These are phyloP conservation scores for Solanum etuberosum DNA, from an alignment of 257 asterid genomes.

Conservation along the genomic window DNA sequence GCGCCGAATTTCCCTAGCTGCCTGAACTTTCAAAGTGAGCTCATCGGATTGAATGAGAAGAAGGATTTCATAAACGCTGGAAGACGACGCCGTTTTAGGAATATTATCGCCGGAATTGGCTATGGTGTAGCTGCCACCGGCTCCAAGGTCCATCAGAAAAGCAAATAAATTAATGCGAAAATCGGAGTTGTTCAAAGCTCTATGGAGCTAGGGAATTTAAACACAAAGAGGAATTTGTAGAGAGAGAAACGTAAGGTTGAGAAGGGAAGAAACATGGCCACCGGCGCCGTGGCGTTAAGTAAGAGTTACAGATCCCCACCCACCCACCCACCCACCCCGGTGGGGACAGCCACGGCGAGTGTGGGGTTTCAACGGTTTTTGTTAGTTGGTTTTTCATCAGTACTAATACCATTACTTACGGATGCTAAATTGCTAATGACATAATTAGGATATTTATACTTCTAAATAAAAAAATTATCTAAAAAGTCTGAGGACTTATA, in stretches of 20 bases:
- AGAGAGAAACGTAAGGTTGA: not conserved
- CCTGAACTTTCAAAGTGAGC: constrained; percentile 28
- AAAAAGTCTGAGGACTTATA: not conserved
- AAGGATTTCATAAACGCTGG: constrained; percentile 36
- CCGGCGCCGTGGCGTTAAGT: not conserved
- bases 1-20: constrained; percentile 82
- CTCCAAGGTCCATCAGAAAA: not conserved
- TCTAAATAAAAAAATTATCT: not conserved
- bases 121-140: not conserved
- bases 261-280: not conserved
- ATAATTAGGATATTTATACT: not conserved
- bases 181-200: not conserved
- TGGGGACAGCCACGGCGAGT: not conserved
- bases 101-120: constrained; percentile 13
- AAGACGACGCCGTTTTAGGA: constrained; percentile 17
- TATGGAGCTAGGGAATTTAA: not conserved
- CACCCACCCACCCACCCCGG: not conserved
- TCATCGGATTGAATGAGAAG: constrained; percentile 47
- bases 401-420: not conserved
- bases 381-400: not conserved
- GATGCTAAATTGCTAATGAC: too few relatives aligned
- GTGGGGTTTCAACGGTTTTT: not conserved
- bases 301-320: not conserved
- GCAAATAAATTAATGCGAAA: not conserved
- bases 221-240: not conserved